Conservation (phyloP, 1,139 yeast genomes). For the Ogataea hybrid region DNA sequence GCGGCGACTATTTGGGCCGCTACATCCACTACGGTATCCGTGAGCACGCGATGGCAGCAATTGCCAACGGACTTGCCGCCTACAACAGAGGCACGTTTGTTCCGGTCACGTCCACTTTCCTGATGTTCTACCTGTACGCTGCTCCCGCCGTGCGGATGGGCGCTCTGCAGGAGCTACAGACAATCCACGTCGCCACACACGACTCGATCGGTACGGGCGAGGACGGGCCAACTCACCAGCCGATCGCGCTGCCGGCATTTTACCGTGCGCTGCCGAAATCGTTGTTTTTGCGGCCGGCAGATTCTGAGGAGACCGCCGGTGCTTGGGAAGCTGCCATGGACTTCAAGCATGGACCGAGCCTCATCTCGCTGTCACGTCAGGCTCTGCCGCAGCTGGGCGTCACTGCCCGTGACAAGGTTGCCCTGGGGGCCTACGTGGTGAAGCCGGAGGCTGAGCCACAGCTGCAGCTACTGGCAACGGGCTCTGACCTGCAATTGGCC, state of each 20-base stretch:
- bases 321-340: conserved; percentile 83
- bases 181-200: conserved; percentile 97
- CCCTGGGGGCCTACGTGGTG: conserved; percentile 89
- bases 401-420: conserved; percentile 84
- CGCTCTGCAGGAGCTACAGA: conserved; percentile 90
- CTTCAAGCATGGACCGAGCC: conserved; percentile 60
- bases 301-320: conserved; percentile 97
- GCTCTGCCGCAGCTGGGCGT: conserved; percentile 90
- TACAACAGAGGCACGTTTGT: conserved; percentile 93
- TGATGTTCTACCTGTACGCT: conserved; percentile 62
- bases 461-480: conserved; percentile 82
- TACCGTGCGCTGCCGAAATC: conserved; percentile 95
- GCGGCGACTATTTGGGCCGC: conserved; percentile 88
- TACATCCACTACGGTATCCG: conserved; percentile 98
- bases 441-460: conserved; percentile 63
- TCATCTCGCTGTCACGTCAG: conserved; percentile 94
- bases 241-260: conserved; percentile 97
- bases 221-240: conserved; percentile 99
- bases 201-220: conserved; percentile 99
- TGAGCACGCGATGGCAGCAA: conserved; percentile 99
- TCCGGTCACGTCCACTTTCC: conserved; percentile 74
- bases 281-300: conserved; percentile 99
- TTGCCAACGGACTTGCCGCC: conserved; percentile 96
- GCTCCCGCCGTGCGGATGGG: conserved; percentile 97
- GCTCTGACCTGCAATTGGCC: conserved; percentile 89